Evolutionary conservation across 257 asterid species (phyloP), one percentile per base, ranked within the genome.

Genomic region (Nicotiana otophora): DNA sequence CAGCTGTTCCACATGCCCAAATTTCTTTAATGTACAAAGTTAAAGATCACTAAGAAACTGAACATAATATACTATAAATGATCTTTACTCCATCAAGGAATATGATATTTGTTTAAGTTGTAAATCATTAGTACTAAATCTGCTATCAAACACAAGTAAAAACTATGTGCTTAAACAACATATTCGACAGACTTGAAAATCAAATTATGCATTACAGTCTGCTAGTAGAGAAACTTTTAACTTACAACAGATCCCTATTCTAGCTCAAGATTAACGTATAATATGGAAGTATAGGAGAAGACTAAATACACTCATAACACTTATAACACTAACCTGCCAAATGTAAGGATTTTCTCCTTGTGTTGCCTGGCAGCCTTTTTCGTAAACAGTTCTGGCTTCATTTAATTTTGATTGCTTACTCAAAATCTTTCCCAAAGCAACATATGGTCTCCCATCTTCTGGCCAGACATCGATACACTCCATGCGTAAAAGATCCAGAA

Each of bases 371-470:
- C 98, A 96, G 39, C 99, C 99, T 88, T 92, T 93, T 57, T 96
- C 99, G 58, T 96, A 94, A 8, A 96, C 93, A 66, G 91, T 89
- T 85, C 98, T 91, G 28, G 99, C 98, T 90, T 94, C 99, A 36
- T 83, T 85, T 86, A 81, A 78, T 86, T 86, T 94, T 10, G 94
- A 92, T 82, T 92, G 98, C 84, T 90, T 96, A 72, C 95, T 89
- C 82, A 94, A 80, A 64, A 88, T 79, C 88, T 90, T 96, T 57
- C 98, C 99, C 42, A 96, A 81, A 17, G 97, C 97, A 60, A 96
- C 99, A 82, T 96, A 96, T 46, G 98, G 84, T 85, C 99, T 94
- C 87, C 99, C 99, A 76, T 96, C 98, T 90, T 96, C 99, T 10
- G 99, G 97, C 99, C 99, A 96, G 85, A 86, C 86, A 81, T 81